A percentile compares a stretch with the other conserved stretches of the same genome.
Conservation (phyloP, 1,139 yeast genomes). For the Geotrichum phurueaensis region DNA sequence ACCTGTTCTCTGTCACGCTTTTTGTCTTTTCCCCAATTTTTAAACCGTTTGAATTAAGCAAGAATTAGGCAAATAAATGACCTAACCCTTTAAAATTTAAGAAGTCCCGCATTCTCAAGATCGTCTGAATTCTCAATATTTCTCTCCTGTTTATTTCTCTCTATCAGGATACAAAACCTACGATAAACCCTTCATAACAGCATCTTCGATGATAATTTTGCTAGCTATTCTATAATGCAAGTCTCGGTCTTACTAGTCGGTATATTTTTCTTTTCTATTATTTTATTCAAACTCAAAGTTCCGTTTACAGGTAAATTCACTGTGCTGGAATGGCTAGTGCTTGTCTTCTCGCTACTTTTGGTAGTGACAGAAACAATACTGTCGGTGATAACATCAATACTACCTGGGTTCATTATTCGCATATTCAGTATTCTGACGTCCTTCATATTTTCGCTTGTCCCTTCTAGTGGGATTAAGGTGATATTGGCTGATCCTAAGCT, state of each 20-base stretch:
- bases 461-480: conserved; percentile 19
- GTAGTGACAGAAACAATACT: conserved; percentile 32
- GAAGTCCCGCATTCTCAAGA: neutral
- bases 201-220: neutral
- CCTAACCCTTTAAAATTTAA: neutral
- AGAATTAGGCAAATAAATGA: neutral
- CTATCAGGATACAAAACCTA: neutral
- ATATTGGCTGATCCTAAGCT: conserved; percentile 24
- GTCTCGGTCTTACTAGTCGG: conserved; percentile 1
- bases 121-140: neutral
- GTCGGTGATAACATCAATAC: conserved; percentile 31
- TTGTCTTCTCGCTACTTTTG: conserved; percentile 32
- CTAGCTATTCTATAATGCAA: neutral
- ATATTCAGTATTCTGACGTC: conserved; percentile 27
- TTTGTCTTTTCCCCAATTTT: neutral
- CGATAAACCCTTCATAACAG: neutral
- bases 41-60: neutral
- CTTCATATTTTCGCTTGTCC: conserved; percentile 20
- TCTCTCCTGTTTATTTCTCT: neutral
- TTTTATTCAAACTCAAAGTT: conserved; percentile 21
- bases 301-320: conserved; percentile 30
- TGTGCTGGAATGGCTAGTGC: conserved; percentile 32
- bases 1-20: neutral
- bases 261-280: conserved; percentile 7
- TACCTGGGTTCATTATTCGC: conserved; percentile 31